A percentile compares a stretch with the other conserved stretches of the same genome.
phyloP scores from a whole-genome alignment of 148 eudicot species.

The Diospyros lotus region DNA sequence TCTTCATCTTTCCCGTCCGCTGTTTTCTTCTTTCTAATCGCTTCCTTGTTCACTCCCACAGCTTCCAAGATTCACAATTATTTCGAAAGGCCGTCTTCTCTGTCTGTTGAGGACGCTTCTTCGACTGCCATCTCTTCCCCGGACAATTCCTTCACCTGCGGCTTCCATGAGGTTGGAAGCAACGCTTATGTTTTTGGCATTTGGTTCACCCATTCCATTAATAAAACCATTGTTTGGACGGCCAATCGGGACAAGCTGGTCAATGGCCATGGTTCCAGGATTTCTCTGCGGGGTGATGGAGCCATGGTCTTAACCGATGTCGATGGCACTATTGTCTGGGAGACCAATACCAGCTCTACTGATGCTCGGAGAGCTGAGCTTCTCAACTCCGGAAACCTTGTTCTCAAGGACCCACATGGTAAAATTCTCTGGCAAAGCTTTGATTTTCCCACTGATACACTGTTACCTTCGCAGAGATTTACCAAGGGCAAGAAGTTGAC shows the following conservation, averaged over 20 bases:
- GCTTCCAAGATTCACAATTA: constrained; percentile 8
- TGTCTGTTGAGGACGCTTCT: constrained; percentile 23
- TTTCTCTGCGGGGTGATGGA: constrained; percentile 23
- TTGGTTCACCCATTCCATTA: constrained; percentile 35
- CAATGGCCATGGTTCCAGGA: constrained; percentile 26
- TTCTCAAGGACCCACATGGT: constrained; percentile 27
- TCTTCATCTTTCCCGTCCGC: background rate
- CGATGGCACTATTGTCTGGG: constrained; percentile 42
- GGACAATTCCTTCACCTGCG: constrained; percentile 32
- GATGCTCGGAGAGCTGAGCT: constrained; percentile 28
- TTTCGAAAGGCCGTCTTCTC: constrained; percentile 26
- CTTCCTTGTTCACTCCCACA: constrained; percentile 8
- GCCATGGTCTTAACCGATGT: constrained; percentile 30
- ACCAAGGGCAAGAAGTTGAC: constrained; percentile 32
- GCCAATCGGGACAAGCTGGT: constrained; percentile 44
- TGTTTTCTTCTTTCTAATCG: constrained; percentile 12
- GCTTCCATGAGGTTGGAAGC: constrained; percentile 27
- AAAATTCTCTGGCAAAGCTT: constrained; percentile 51
- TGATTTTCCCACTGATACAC: constrained; percentile 63
- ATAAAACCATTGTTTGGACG: constrained; percentile 38
- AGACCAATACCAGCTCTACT: constrained; percentile 31
- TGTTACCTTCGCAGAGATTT: constrained; percentile 35
- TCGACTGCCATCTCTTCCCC: constrained; percentile 25
- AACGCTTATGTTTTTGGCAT: constrained; percentile 42
- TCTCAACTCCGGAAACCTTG: constrained; percentile 44